Percentiles rank a stretch among this genome's conserved stretches.
phyloP scores from a whole-genome alignment of 345 rosid species.

The Populus pruinosa region DNA sequence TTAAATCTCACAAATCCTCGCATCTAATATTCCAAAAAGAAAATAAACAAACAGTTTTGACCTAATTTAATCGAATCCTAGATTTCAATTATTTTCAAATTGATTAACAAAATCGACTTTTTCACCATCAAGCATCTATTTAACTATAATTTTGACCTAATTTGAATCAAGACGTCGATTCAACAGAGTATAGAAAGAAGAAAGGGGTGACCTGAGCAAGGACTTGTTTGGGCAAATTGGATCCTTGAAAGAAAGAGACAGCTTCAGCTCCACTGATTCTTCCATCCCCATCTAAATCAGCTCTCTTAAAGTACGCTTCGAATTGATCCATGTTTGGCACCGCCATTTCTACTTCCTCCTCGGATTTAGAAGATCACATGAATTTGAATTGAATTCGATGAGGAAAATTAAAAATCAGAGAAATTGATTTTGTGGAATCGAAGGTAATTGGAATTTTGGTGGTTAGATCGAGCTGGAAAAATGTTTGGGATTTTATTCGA shows the following conservation, averaged over 20 bases:
- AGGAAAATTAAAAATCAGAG: neutral
- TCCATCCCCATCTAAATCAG: conserved; percentile 97
- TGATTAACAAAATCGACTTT: too few species aligned
- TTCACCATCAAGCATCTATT: neutral
- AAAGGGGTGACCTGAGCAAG: conserved; percentile 70
- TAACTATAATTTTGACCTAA: neutral
- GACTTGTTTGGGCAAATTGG: conserved; percentile 77
- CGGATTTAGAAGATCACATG: conserved; percentile 7
- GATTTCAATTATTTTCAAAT: too few species aligned
- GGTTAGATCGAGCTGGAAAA: too few species aligned
- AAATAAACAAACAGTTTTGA: neutral
- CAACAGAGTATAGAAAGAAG: neutral
- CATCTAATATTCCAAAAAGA: neutral
- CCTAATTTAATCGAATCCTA: neutral
- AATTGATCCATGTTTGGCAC: conserved; percentile 68
- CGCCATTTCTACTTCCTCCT: conserved; percentile 37
- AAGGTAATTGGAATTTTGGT: too few species aligned
- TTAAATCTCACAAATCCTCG: neutral
- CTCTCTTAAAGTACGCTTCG: conserved; percentile 76
- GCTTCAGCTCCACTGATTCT: conserved; percentile 93
- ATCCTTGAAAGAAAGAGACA: conserved; percentile 83
- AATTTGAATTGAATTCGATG: neutral
- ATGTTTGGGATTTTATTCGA: too few species aligned
- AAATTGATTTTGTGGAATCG: neutral
- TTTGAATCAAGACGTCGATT: neutral